Base-by-base conservation (phyloP, 2,329 filamentous ascomycete genomes). In the Aspergillus sergii region DNA sequence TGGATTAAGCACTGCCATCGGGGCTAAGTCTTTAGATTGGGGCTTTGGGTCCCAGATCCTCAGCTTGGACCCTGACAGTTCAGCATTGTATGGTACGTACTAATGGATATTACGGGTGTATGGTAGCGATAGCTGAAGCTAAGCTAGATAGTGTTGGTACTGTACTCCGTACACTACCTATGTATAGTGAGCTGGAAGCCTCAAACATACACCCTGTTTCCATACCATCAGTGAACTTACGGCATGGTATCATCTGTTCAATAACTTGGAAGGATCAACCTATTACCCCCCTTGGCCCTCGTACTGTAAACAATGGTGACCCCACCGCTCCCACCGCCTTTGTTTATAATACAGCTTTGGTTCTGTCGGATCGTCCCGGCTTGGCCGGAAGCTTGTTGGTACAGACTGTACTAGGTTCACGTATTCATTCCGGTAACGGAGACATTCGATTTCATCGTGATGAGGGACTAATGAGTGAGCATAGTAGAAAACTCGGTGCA, bases 311-410 rank as follows among this genome's bases (percentile, higher is more conserved):
- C 48, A 30, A 51, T 30, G 6, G 28, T 51, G 14, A 23, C 45
- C 6, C 46, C 46, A 50, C 50, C 32, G 12, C 32, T 14, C n/a
- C 32, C n/a, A 54, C 51, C 51, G 51, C 51, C 51, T 54, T 53
- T 11, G 50, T 32, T 14, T 32, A n/a, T 19, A 54, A 34, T 54
- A 54, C 51, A 39, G 30, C 16, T 30, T 54, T 57, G 39, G 54
- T 23, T 54, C 60, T 30, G 26, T 63, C 65, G 67, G 68, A 57
- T 66, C 62, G 64, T 66, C 63, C 68, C 68, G 68, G 61, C 68
- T 70, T 69, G 68, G 68, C 67, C 62, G 57, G 39, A 58, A 68
- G 65, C 66, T 70, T 66, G 51, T 34, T 43, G 39, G 19, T 41
- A n/a, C 26, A 6, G 26, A 28, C 16, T 3, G 39, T 41, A 41